These are phyloP conservation scores for Hemileia vastatrix DNA, from an alignment of 1,284 basidiomycete genomes.

Conservation along the genomic window DNA sequence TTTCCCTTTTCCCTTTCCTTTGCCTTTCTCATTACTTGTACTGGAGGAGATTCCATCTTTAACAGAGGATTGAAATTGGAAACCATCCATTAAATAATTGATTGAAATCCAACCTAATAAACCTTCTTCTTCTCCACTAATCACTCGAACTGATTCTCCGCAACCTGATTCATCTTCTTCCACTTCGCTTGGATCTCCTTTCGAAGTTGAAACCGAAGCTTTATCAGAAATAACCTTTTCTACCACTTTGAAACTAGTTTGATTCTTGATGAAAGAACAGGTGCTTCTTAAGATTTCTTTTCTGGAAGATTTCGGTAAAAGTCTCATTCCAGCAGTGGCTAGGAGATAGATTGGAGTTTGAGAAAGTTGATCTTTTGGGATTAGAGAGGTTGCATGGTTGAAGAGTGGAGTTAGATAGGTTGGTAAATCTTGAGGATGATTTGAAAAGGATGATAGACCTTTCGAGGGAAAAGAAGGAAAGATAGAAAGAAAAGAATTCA, in stretches of 20 bases:
- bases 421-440: constrained; percentile 31
- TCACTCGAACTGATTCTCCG: constrained; percentile 38
- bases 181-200: neutral
- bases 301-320: constrained; percentile 31
- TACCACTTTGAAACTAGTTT: neutral
- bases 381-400: constrained; percentile 34
- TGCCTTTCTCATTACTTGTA: neutral
- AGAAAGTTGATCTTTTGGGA: constrained; percentile 30
- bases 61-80: too few species aligned
- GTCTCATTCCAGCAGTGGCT: constrained; percentile 43
- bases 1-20: neutral
- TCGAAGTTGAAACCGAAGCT: constrained; percentile 32
- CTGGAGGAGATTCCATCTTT: neutral
- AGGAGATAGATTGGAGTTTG: constrained; percentile 40
- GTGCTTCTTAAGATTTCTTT: constrained; percentile 32
- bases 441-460: constrained; percentile 37
- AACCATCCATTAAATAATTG: constrained; percentile 45
- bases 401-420: constrained; percentile 34
- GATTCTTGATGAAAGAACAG: constrained; percentile 30
- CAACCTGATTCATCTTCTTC: constrained; percentile 24
- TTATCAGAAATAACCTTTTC: constrained; percentile 24
- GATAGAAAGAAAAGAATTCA: neutral
- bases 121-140: constrained; percentile 43
- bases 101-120: constrained; percentile 43
- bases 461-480: too few species aligned